A percentile compares a stretch with the other conserved stretches of the same genome.
Conservation (phyloP, 768 basidiomycete genomes). For the Russula brevipes region DNA sequence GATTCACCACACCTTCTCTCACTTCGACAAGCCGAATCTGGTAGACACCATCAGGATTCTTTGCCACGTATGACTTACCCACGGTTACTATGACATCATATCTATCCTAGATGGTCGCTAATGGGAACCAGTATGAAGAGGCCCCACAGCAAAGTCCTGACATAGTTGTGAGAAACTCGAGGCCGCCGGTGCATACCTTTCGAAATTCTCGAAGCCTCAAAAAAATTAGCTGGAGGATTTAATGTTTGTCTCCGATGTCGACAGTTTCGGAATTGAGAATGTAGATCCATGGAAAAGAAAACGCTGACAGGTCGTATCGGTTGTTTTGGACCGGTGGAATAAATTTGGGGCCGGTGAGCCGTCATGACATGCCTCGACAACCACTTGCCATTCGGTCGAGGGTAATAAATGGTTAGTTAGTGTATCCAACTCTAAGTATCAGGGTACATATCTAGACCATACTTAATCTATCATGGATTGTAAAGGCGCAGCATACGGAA, state of each 20-base stretch:
- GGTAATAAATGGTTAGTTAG: background rate
- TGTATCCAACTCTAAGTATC: conserved; percentile 1
- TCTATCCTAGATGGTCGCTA: background rate
- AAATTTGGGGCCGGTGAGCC: background rate
- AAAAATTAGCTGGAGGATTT: background rate
- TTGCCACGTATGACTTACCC: conserved; percentile 9
- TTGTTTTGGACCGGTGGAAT: background rate
- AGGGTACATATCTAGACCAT: conserved; percentile 7
- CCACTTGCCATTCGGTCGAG: background rate
- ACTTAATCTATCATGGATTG: conserved; percentile 8
- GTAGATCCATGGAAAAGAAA: background rate
- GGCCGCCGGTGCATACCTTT: background rate
- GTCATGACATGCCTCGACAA: background rate
- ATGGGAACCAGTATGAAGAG: background rate
- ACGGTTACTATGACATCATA: conserved; percentile 12
- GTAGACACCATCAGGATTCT: background rate
- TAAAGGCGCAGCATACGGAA: background rate
- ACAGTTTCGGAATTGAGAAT: background rate
- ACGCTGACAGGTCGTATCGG: background rate
- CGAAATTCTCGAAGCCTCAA: conserved; percentile 11
- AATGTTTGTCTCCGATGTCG: conserved; percentile 1
- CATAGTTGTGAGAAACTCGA: background rate
- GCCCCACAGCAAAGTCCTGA: conserved; percentile 21
- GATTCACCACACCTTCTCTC: background rate
- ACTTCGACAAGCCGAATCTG: background rate